Evolutionary conservation across 257 asterid genomes (phyloP), one percentile per base, ranked within the genome.

Genomic region (Solanum bulbocastanum): DNA sequence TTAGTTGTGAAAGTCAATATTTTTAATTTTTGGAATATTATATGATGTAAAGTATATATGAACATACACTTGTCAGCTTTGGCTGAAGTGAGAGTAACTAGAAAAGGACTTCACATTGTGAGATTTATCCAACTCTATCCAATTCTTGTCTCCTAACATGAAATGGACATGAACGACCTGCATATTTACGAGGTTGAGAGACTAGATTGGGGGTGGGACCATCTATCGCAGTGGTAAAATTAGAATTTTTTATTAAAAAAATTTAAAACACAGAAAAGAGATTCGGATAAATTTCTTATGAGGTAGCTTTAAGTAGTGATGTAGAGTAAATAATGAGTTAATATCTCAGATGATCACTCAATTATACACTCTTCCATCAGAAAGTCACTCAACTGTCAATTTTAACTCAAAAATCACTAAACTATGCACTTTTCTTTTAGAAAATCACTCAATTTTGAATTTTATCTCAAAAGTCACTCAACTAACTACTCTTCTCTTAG

Each of bases 241-340:
- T 1, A 60, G 6, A 0, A 60, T 0, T 9, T 60, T 23, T 60
- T 60, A 52, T 16, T 4, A 1, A 22, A 22, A 58, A 1, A 58
- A 58, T 3, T 3, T 22, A 14, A 1, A 14, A 14, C 0, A 13
- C 0, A 0, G 0, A 58, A 22, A 22, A 60, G 2, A 8, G 5
- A 18, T 9, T 3, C 0, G 0, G 13, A 60, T 4, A 8, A 22
- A 1, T 22, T 60, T 52, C 0, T 2, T 16, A 52, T 52, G 9
- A 16, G 60, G 8, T 52, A 52, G 23, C 60, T 52, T 52, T 52
- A 6, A 52, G 60, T 52, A 23, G 0, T 52, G 1, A 14, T 15
- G 22, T 49, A 49, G 22, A 49, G 39, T 36, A 30, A 30, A 30
- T n/a, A n/a, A n/a, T n/a, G n/a, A n/a, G n/a, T n/a, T n/a, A n/a